These are phyloP conservation scores for Panaeolus papilionaceus DNA, from an alignment of 768 basidiomycete species.

Conservation along the genomic window DNA sequence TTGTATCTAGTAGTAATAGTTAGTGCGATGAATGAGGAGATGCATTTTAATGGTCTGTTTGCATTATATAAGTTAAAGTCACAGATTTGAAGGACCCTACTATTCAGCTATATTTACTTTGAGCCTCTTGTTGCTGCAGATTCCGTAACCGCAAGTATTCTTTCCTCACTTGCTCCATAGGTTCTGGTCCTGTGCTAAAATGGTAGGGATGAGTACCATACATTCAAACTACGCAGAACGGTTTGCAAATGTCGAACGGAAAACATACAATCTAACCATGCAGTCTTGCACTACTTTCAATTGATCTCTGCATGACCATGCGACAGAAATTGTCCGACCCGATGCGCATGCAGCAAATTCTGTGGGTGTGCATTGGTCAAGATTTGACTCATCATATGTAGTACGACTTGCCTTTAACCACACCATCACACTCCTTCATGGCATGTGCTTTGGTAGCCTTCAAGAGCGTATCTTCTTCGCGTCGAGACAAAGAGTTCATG, in stretches of 20 bases:
- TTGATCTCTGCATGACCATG: slow-evolving; percentile 81
- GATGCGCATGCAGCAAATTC: slow-evolving; percentile 87
- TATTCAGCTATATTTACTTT: slow-evolving; percentile 10
- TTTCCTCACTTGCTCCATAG: slow-evolving; percentile 72
- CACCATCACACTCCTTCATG: slow-evolving; percentile 74
- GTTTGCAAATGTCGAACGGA: not conserved
- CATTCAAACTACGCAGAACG: not conserved
- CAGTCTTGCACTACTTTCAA: slow-evolving; percentile 77
- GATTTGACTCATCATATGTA: not conserved
- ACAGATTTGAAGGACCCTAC: not conserved
- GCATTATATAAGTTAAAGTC: not conserved
- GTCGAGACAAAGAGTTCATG: slow-evolving; percentile 87
- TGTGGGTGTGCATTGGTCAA: slow-evolving; percentile 35
- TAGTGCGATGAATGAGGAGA: not conserved
- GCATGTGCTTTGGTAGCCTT: slow-evolving; percentile 85
- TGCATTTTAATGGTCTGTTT: not conserved
- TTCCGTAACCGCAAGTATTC: slow-evolving; percentile 77
- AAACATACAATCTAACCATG: slow-evolving; percentile 79
- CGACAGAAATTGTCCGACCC: slow-evolving; percentile 83
- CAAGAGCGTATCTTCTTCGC: slow-evolving; percentile 86
- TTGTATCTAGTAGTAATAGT: not conserved
- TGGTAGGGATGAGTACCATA: slow-evolving; percentile 14
- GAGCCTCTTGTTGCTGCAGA: slow-evolving; percentile 35
- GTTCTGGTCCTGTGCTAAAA: slow-evolving; percentile 73
- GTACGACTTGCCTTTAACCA: slow-evolving; percentile 69